Evolutionary conservation across 1,284 basidiomycete genomes (phyloP), one percentile per base, ranked within the genome.

Genomic region (Ganoderma lucidum): DNA sequence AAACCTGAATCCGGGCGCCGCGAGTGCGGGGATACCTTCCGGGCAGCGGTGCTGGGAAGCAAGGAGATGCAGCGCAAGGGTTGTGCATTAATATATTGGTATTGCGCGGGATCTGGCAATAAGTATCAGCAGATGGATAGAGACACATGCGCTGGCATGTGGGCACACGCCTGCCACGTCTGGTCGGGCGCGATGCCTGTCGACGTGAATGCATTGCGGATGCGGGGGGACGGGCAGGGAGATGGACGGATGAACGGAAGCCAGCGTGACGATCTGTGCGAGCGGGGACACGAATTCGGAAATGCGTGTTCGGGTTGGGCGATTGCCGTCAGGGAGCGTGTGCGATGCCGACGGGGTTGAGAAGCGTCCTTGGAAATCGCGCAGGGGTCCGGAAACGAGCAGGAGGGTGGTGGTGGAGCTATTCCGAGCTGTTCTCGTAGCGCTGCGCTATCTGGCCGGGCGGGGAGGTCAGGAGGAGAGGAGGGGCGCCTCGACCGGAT

Each of bases 11-110:
- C 44, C 42, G 64, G 19, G 64, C 28, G 55, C 68, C 66, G 64
- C 66, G 66, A 66, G 55, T 66, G 66, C 66, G 68, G 66, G 71
- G 64, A 65, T 51, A 14, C 10, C 12, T 28, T 28, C 48, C 19
- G 61, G 28, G 55, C 23, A 19, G 32, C 35, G 15, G 3, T 37
- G 56, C 56, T 39, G 30, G 56, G 56, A 58, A 37, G 56, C 56
- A 35, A n/a, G 53, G 14, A 32, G 5, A 58, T 35, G 63, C 15
- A 45, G 56, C 32, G 65, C 58, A 51, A 12, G 44, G 61, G 12
- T 44, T n/a, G 23, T 14, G 62, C 44, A 35, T 44, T 23, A 55
- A 62, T 32, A 30, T 30, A 17, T 32, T 23, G 23, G 0, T n/a
- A 56, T 53, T 61, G 56, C 35, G 56, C 17, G 35, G 35, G 56